Evolutionary conservation across 2,329 filamentous ascomycete species (phyloP), one percentile per base, ranked within the genome.

Genomic region (Monilinia vaccinii-corymbosi): DNA sequence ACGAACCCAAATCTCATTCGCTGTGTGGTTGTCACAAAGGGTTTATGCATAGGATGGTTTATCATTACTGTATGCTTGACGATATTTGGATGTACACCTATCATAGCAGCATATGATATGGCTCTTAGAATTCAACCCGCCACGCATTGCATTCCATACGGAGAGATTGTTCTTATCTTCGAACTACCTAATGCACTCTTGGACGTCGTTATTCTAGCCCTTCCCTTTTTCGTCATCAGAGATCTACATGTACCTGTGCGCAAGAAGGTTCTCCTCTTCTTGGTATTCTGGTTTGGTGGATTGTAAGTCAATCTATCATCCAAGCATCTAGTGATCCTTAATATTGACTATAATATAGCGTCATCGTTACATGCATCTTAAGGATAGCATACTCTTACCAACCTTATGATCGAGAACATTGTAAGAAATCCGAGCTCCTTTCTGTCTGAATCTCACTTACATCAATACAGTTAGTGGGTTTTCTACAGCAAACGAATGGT

Each of bases 281-380:
- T 60, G 23, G 40, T 60, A 21, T 60, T 60, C n/a, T 60, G 49
- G 40, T 34, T 40, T 6, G 57, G 57, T n/a, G 57, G 57, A 14
- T 60, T 60, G 57, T 60, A 46, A 55, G 57, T 60, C 4, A 11
- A 5, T 14, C 21, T 9, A 4, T 31, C 42, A 21, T 10, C 21
- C 32, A 25, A 11, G 2, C 0, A 10, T 47, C 9, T 3, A 52
- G 14, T 5, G 8, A 9, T 16, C 1, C 2, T 10, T 38, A 7
- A 8, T 3, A 23, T n/a, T 60, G n/a, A 60, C 40, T 23, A 25
- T 18, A 23, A 21, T 48, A 31, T 9, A 60, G 49, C 28, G 57
- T 60, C 14, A 34, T 60, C 5, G 34, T 60, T 21, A 55, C 57
- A 38, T 55, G 49, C 25, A 55, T 60, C 28, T 38, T 60, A n/a